Evolutionary conservation across 441 rosid species (phyloP).

Genomic region (Eruca vesicaria): DNA sequence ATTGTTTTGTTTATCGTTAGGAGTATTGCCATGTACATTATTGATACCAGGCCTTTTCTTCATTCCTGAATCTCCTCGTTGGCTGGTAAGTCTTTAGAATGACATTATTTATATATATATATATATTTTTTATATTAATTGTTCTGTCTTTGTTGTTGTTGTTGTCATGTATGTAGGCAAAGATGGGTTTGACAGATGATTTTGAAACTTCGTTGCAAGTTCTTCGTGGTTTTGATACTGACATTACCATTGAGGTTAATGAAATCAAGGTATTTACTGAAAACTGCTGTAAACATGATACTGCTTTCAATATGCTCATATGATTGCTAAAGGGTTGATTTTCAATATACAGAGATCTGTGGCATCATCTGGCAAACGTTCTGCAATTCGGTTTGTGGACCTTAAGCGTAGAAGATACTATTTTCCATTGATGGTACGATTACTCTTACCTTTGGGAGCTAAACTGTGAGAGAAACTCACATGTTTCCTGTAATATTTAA

Average conservation of each 20-base stretch:
- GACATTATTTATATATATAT: conserved; percentile 1
- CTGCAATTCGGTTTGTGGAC: conserved; percentile 68
- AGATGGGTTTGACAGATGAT: conserved; percentile 92
- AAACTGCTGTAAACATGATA: neutral
- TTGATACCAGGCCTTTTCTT: conserved; percentile 88
- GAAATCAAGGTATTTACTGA: conserved; percentile 73
- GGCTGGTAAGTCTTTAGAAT: conserved; percentile 64
- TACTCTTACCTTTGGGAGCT: neutral
- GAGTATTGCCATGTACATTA: conserved; percentile 74
- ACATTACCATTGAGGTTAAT: conserved; percentile 76
- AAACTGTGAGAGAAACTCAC: conserved; percentile 3
- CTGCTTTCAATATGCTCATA: neutral
- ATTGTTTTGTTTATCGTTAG: conserved; percentile 39
- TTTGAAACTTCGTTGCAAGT: conserved; percentile 95
- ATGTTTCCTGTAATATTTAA: conserved; percentile 21
- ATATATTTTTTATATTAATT: conserved; percentile 6
- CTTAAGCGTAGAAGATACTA: conserved; percentile 79
- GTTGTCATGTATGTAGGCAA: conserved; percentile 52
- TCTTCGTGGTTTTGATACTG: conserved; percentile 83
- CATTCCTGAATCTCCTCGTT: conserved; percentile 94
- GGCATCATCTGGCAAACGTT: conserved; percentile 62
- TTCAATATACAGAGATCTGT: conserved; percentile 54
- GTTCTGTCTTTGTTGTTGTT: neutral
- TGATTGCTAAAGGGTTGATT: neutral
- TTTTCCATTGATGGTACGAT: conserved; percentile 77